phyloP scores from a whole-genome alignment of 805 yeast genomes.

The Henningerozyma blattae region DNA sequence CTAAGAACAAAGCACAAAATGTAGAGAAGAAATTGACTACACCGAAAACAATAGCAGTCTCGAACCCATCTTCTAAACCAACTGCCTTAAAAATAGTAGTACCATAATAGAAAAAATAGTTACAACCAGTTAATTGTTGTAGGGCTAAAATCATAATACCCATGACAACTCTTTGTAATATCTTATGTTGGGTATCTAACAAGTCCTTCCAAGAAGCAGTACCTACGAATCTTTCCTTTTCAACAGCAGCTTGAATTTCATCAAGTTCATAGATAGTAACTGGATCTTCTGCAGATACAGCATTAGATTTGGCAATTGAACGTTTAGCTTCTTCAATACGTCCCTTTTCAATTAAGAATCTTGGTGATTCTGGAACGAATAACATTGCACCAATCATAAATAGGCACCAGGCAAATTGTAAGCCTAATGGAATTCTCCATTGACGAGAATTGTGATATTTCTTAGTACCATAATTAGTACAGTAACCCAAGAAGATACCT shows the following conservation, averaged over 20 bases:
- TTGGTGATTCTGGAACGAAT: conserved; percentile 68
- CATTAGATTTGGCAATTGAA: conserved; percentile 51
- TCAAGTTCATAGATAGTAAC: conserved; percentile 47
- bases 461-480: conserved; percentile 55
- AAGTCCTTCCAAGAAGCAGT: conserved; percentile 56
- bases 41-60: conserved; percentile 51
- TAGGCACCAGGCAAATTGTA: conserved; percentile 39
- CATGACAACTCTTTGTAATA: conserved; percentile 34
- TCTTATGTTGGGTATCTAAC: conserved; percentile 54
- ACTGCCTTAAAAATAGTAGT: conserved; percentile 52
- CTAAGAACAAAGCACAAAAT: conserved; percentile 37
- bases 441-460: conserved; percentile 34
- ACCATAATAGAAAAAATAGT: conserved; percentile 60
- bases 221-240: conserved; percentile 50
- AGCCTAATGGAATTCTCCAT: conserved; percentile 68
- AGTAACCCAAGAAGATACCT: conserved; percentile 71
- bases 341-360: conserved; percentile 48
- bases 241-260: conserved; percentile 46
- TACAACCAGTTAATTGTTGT: conserved; percentile 62
- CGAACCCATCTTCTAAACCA: conserved; percentile 47
- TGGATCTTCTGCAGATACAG: conserved; percentile 38
- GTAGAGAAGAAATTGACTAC: conserved; percentile 51
- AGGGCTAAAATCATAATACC: conserved; percentile 51
- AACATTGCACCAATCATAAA: conserved; percentile 29
- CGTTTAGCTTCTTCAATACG: conserved; percentile 49